Percentiles rank a stretch among this genome's conserved stretches.
Conservation (phyloP, 257 asterid species). For the Fraxinus quadrangulata region DNA sequence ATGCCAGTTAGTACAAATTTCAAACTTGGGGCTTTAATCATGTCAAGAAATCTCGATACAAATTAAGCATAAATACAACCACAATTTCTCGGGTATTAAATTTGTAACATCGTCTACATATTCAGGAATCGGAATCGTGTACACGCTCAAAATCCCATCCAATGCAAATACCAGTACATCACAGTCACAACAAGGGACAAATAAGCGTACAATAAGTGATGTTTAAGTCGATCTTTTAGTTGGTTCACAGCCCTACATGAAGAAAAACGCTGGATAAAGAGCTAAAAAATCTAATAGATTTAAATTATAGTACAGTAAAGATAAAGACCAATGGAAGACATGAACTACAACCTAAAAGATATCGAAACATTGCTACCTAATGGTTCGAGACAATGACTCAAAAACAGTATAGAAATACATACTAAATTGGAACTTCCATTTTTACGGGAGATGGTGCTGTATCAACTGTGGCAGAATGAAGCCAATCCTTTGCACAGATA, state of each 20-base stretch:
- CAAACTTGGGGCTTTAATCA: too few species aligned
- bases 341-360: background rate
- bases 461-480: conserved; percentile 49
- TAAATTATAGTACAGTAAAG: background rate
- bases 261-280: background rate
- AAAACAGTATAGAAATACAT: background rate
- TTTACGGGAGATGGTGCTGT: conserved; percentile 46
- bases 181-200: background rate
- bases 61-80: too few species aligned
- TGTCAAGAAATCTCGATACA: too few species aligned
- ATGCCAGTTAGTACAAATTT: too few species aligned
- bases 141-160: background rate
- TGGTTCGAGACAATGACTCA: background rate
- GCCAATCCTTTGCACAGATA: conserved; percentile 90
- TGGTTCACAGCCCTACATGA: background rate
- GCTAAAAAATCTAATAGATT: conserved; percentile 1
- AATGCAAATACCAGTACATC: background rate
- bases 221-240: background rate
- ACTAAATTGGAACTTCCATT: conserved; percentile 73
- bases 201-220: background rate
- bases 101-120: too few species aligned
- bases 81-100: too few species aligned
- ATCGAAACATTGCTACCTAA: background rate
- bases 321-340: background rate
- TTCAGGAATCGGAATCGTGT: too few species aligned